Conservation (phyloP, 495 filamentous ascomycete species). For the Wilcoxina mikolae region DNA sequence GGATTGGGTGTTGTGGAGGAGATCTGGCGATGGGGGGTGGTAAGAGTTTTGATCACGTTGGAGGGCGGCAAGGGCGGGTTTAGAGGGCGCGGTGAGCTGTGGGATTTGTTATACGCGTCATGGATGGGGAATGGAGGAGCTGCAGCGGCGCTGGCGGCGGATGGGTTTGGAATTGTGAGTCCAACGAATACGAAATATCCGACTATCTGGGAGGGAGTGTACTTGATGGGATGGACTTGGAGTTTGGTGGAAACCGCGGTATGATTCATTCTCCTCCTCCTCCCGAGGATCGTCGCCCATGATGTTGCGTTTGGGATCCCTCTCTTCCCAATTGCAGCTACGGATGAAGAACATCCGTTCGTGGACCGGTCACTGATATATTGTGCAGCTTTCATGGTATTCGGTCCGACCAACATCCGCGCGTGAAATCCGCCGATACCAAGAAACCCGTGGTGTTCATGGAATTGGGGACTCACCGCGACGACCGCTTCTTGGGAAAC, state of each 20-base stretch:
- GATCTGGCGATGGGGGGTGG: constrained; percentile 26
- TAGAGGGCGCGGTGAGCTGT: constrained; percentile 11
- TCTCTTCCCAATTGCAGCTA: too few species aligned
- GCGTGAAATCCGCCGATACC: constrained; percentile 2
- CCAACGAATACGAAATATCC: constrained; percentile 2
- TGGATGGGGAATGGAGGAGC: not conserved
- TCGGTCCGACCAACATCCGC: constrained; percentile 14
- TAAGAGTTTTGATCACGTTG: constrained; percentile 18
- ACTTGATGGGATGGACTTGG: constrained; percentile 28
- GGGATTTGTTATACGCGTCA: constrained; percentile 1
- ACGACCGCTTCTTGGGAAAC: constrained; percentile 19
- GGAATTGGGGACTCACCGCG: not conserved
- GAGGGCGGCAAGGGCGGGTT: constrained; percentile 23
- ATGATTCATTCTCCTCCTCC: constrained; percentile 12
- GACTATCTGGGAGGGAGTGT: constrained; percentile 24
- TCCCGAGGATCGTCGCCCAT: not conserved
- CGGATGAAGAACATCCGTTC: too few species aligned
- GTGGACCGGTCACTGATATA: not conserved
- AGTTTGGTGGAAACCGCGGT: constrained; percentile 25
- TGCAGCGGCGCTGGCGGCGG: too few species aligned
- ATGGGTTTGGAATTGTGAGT: not conserved
- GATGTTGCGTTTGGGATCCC: not conserved
- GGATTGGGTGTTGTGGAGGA: constrained; percentile 23
- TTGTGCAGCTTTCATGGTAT: constrained; percentile 17
- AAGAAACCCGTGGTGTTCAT: constrained; percentile 2